Conservation (phyloP, 306 rosid genomes). For the Sophora flavescens region DNA sequence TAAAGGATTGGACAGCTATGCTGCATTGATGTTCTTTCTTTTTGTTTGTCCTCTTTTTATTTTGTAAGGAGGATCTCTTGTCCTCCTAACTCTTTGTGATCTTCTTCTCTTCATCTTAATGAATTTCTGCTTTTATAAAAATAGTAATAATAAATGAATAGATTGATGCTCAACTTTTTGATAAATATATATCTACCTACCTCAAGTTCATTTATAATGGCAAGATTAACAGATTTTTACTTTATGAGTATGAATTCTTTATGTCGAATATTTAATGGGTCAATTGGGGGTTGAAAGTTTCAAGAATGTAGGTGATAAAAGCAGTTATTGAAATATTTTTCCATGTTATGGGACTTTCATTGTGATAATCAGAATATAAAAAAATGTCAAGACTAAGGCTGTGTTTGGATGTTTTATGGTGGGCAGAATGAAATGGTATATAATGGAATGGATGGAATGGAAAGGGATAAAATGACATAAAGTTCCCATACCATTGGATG, state of each 20-base stretch:
- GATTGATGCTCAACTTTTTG: constrained; percentile 7
- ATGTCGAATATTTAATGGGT: constrained; percentile 18
- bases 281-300: background rate
- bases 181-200: background rate
- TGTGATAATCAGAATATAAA: background rate
- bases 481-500: constrained; percentile 18
- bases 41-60: too few relatives aligned
- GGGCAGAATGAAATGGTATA: background rate
- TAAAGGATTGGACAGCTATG: too few relatives aligned
- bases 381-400: background rate
- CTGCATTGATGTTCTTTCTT: too few relatives aligned
- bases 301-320: background rate
- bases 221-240: background rate
- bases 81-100: too few relatives aligned
- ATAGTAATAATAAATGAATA: background rate
- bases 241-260: background rate
- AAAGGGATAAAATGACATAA: constrained; percentile 20
- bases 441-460: background rate
- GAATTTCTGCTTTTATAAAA: too few relatives aligned
- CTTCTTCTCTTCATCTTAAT: too few relatives aligned
- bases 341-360: background rate
- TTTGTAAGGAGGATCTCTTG: too few relatives aligned
- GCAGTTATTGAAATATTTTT: background rate
- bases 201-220: constrained; percentile 8
- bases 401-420: background rate